Percentiles rank a stretch among this genome's conserved stretches.
These are phyloP conservation scores for Diospyros kaki DNA, from an alignment of 148 eudicot genomes.

Conservation along the genomic window DNA sequence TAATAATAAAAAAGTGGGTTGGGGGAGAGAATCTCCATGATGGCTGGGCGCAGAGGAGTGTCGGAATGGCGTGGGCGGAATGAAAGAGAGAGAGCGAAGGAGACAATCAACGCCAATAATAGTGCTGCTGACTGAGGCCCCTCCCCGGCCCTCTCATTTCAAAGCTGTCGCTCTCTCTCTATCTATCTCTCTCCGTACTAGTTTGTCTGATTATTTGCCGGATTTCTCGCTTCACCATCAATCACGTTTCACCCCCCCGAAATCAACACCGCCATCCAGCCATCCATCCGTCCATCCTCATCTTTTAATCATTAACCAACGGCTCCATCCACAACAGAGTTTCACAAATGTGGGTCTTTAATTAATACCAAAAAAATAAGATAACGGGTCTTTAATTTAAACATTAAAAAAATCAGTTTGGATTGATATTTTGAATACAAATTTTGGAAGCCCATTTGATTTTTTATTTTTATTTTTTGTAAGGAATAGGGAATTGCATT, in stretches of 20 bases:
- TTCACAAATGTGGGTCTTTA: too few relatives aligned
- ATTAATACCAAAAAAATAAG: too few relatives aligned
- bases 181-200: not conserved
- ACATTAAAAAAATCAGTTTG: too few relatives aligned
- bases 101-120: too few relatives aligned
- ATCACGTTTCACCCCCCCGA: not conserved
- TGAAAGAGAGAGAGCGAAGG: not conserved
- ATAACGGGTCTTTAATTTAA: too few relatives aligned
- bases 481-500: too few relatives aligned
- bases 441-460: too few relatives aligned
- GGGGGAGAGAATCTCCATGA: too few relatives aligned
- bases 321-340: too few relatives aligned
- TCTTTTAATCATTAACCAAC: not conserved
- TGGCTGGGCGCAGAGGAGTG: not conserved
- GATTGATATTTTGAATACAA: too few relatives aligned
- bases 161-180: not conserved
- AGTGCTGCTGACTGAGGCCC: not conserved
- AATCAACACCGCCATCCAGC: not conserved
- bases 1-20: too few relatives aligned
- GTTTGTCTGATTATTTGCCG: not conserved
- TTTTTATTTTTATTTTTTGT: too few relatives aligned
- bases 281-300: not conserved
- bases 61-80: not conserved
- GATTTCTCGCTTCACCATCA: not conserved
- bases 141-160: not conserved